phyloP scores from a whole-genome alignment of 2,329 filamentous ascomycete genomes.

The Sclerotinia minor region DNA sequence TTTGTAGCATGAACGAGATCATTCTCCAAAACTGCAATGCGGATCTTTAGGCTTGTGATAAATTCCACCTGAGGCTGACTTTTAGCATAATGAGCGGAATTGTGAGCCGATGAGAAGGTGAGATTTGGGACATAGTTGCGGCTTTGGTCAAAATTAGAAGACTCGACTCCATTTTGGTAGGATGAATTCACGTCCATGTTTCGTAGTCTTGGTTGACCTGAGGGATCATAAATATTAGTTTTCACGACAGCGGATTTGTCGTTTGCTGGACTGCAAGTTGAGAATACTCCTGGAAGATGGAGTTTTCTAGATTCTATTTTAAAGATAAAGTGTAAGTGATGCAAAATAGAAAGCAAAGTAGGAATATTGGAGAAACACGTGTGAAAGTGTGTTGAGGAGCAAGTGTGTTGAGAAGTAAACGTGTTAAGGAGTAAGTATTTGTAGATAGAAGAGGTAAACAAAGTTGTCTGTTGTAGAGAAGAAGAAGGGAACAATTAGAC shows the following conservation, averaged over 20 bases:
- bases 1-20: constrained; percentile 30
- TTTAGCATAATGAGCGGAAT: constrained; percentile 59
- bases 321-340: background rate
- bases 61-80: constrained; percentile 54
- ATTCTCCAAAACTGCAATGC: constrained; percentile 35
- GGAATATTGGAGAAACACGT: background rate
- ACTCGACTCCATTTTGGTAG: background rate
- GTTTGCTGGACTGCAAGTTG: background rate
- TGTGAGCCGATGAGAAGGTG: background rate
- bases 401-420: no score
- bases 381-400: background rate
- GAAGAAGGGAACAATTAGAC: background rate
- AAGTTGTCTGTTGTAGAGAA: background rate
- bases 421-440: background rate
- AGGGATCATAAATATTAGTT: background rate
- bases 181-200: constrained; percentile 1
- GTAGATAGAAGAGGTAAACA: background rate
- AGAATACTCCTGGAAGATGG: background rate
- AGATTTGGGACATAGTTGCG: constrained; percentile 1
- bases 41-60: constrained; percentile 28
- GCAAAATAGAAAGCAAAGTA: background rate
- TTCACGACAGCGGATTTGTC: no score
- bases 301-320: background rate
- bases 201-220: background rate
- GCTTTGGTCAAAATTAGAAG: background rate